A percentile compares a stretch with the other conserved stretches of the same genome.
These are phyloP conservation scores for Microthyrium microscopicum DNA, from an alignment of 2,329 filamentous ascomycete species.

Conservation along the genomic window DNA sequence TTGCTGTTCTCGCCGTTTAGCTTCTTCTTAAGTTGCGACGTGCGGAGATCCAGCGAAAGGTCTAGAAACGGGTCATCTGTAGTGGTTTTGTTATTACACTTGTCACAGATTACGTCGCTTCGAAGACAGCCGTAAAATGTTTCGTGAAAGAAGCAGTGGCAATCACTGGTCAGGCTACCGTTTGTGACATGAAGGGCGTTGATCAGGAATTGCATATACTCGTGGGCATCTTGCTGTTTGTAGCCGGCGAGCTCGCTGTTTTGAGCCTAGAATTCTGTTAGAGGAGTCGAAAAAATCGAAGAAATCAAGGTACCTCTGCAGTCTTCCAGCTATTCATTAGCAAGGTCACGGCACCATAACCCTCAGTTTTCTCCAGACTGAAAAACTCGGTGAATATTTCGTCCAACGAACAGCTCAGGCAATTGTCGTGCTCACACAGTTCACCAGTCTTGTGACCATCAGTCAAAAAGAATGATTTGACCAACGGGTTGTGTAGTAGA, in stretches of 20 bases:
- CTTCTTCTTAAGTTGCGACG: constrained; percentile 43
- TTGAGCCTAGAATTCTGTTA: constrained; percentile 21
- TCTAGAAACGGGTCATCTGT: constrained; percentile 83
- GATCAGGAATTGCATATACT: constrained; percentile 90
- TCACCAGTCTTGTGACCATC: constrained; percentile 63
- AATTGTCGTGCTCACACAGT: constrained; percentile 43
- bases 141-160: constrained; percentile 83
- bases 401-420: constrained; percentile 43
- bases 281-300: constrained; percentile 28
- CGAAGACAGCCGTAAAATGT: constrained; percentile 87
- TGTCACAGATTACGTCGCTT: constrained; percentile 79
- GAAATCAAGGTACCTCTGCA: constrained; percentile 35
- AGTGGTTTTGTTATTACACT: constrained; percentile 66
- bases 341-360: constrained; percentile 80
- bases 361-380: constrained; percentile 63
- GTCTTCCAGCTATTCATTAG: constrained; percentile 82
- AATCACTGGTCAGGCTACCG: constrained; percentile 36
- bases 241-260: constrained; percentile 57
- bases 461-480: constrained; percentile 81
- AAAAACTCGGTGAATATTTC: constrained; percentile 49
- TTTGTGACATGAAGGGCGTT: constrained; percentile 55
- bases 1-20: constrained; percentile 13
- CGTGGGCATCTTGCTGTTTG: constrained; percentile 90
- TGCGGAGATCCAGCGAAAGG: constrained; percentile 73
- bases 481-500: constrained; percentile 80